A percentile compares a stretch with the other conserved stretches of the same genome.
Conservation (phyloP, 1,139 yeast species). For the Scheffersomyces segobiensis region DNA sequence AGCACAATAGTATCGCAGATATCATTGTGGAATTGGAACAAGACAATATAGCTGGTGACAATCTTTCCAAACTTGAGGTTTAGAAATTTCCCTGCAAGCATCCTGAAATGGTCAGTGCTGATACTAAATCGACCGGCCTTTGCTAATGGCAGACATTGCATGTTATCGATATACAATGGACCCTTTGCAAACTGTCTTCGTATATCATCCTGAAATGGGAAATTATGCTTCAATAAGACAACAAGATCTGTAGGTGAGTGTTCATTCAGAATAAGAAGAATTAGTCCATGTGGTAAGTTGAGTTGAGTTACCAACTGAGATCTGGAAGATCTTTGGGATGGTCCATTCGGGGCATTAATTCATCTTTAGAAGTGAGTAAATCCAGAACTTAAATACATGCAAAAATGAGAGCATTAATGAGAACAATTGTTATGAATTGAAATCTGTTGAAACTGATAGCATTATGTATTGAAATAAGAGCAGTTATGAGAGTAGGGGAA, state of each 20-base stretch:
- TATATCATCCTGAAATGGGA: neutral
- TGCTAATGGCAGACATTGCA: neutral
- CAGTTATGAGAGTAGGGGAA: neutral
- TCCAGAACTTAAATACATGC: neutral
- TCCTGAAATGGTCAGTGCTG: neutral
- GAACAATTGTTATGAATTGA: neutral
- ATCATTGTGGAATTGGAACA: neutral
- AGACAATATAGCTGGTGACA: neutral
- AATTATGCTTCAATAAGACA: neutral
- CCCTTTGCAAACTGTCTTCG: neutral
- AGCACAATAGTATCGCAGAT: neutral
- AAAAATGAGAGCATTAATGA: neutral
- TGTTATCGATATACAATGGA: neutral
- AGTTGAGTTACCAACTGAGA: neutral
- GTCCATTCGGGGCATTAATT: neutral
- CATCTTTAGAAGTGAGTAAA: neutral
- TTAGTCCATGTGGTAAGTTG: neutral
- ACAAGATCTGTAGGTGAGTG: neutral
- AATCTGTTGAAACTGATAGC: neutral
- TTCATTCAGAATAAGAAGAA: neutral
- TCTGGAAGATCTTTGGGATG: neutral
- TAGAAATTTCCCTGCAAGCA: neutral
- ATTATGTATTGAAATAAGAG: too few species aligned
- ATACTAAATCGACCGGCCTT: neutral
- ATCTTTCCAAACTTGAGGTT: neutral